Conservation (phyloP, 2,329 filamentous ascomycete genomes). For the Talaromyces islandicus region DNA sequence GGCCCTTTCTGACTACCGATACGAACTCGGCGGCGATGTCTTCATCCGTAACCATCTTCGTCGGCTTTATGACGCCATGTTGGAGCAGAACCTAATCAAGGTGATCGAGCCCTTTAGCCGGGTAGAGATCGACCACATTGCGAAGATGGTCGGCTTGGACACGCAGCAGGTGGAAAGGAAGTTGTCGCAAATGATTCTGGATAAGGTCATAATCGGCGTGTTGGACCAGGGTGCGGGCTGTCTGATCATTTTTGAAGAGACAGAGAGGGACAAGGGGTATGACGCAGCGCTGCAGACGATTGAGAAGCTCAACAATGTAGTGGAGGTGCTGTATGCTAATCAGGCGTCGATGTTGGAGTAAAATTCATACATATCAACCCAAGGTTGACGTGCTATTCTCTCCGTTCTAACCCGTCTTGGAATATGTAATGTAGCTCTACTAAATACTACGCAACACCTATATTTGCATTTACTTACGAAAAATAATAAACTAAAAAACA, state of each 20-base stretch:
- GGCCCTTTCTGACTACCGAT: conserved; percentile 81
- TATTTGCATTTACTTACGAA: background rate
- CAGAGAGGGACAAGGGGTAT: conserved; percentile 85
- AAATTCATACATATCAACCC: conserved; percentile 3
- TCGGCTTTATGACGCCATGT: conserved; percentile 93
- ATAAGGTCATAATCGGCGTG: conserved; percentile 97
- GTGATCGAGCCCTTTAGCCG: conserved; percentile 98
- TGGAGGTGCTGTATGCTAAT: conserved; percentile 96
- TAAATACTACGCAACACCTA: background rate
- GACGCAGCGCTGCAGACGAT: conserved; percentile 92
- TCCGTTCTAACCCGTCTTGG: background rate
- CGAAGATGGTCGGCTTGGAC: conserved; percentile 94
- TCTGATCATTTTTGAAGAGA: conserved; percentile 95
- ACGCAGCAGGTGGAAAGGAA: conserved; percentile 97
- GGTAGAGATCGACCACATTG: conserved; percentile 94
- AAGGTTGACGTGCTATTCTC: background rate
- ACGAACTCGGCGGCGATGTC: conserved; percentile 86
- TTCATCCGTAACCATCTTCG: conserved; percentile 97
- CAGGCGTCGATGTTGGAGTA: conserved; percentile 94
- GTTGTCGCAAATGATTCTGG: conserved; percentile 97
- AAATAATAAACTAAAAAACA: too few relatives aligned
- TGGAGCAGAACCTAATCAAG: conserved; percentile 99
- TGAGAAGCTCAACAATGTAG: conserved; percentile 93
- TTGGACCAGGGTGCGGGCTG: conserved; percentile 96
- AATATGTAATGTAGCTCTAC: background rate